Conservation (phyloP, 306 rosid species). For the Fagus sylvatica region DNA sequence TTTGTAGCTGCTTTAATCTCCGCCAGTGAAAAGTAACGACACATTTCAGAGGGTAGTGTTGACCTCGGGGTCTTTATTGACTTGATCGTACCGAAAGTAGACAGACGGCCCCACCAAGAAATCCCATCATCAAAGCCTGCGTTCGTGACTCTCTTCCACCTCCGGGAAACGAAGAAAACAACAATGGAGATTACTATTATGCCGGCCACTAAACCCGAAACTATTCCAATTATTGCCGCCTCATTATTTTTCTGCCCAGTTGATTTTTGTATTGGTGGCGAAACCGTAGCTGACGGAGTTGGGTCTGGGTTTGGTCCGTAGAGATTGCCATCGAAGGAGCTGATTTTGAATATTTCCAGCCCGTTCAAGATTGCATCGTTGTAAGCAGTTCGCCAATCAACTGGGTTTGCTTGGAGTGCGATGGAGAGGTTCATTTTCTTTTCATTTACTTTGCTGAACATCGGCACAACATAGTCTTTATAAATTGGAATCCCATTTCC, state of each 20-base stretch:
- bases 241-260: not conserved
- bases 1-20: slow-evolving; percentile 33
- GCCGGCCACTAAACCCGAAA: not conserved
- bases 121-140: too few species aligned
- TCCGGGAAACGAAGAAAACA: slow-evolving; percentile 16
- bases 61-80: not conserved
- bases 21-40: slow-evolving; percentile 33
- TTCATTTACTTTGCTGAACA: not conserved
- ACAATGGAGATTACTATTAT: not conserved
- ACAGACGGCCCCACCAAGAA: not conserved
- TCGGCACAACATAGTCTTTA: slow-evolving; percentile 3
- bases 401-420: slow-evolving; percentile 12
- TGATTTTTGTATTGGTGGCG: not conserved
- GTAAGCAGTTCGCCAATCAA: rapidly evolving
- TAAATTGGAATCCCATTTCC: slow-evolving; percentile 10
- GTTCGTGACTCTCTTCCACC: not conserved
- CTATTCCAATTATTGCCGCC: not conserved
- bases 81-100: not conserved
- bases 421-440: slow-evolving; percentile 25
- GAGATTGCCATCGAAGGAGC: slow-evolving; percentile 1
- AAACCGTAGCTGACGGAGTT: not conserved
- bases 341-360: slow-evolving; percentile 51
- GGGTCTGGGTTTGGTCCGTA: slow-evolving; percentile 46
- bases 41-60: slow-evolving; percentile 20
- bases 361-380: slow-evolving; percentile 47